Percentiles rank a stretch among this genome's conserved stretches.
Evolutionary conservation across 495 filamentous ascomycete genomes (phyloP).

Genomic region (Chaetomium tenue): DNA sequence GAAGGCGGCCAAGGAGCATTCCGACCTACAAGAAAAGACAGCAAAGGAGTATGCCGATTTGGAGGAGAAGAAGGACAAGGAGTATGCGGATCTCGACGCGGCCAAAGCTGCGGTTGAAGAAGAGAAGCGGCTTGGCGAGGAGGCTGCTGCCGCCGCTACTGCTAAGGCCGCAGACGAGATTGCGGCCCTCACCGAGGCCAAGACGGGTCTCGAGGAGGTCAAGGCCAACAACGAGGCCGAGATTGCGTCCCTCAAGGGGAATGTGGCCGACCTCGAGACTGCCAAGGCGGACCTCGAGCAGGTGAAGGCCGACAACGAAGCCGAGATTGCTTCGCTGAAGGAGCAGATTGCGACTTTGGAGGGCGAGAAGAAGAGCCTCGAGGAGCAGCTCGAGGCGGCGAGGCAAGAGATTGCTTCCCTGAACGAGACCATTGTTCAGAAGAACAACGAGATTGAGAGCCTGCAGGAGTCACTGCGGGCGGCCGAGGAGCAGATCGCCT

Average conservation of each 20-base stretch:
- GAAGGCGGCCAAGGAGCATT: constrained; percentile 19
- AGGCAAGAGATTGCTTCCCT: constrained; percentile 32
- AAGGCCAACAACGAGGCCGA: constrained; percentile 33
- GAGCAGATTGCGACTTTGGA: constrained; percentile 26
- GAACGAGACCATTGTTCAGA: constrained; percentile 25
- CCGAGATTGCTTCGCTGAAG: constrained; percentile 25
- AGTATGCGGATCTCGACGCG: constrained; percentile 18
- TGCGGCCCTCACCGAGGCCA: constrained; percentile 27
- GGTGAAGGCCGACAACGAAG: constrained; percentile 25
- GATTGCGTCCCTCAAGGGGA: constrained; percentile 29
- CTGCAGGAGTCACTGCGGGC: constrained; percentile 32
- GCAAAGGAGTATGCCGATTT: constrained; percentile 21
- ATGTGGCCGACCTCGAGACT: constrained; percentile 22
- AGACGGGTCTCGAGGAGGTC: constrained; percentile 30
- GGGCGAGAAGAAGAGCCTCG: constrained; percentile 30
- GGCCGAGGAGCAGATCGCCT: constrained; percentile 33
- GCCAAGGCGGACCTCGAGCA: constrained; percentile 26
- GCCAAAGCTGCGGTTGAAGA: constrained; percentile 31
- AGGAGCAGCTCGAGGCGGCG: constrained; percentile 32
- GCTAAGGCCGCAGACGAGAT: constrained; percentile 31
- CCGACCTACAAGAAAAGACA: constrained; percentile 12
- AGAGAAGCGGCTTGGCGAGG: constrained; percentile 29
- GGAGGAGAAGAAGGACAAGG: constrained; percentile 11
- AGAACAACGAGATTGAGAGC: constrained; percentile 32
- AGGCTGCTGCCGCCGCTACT: constrained; percentile 34